A percentile compares a stretch with the other conserved stretches of the same genome.
phyloP scores from a whole-genome alignment of 768 basidiomycete species.

The Dentipellis fragilis region DNA sequence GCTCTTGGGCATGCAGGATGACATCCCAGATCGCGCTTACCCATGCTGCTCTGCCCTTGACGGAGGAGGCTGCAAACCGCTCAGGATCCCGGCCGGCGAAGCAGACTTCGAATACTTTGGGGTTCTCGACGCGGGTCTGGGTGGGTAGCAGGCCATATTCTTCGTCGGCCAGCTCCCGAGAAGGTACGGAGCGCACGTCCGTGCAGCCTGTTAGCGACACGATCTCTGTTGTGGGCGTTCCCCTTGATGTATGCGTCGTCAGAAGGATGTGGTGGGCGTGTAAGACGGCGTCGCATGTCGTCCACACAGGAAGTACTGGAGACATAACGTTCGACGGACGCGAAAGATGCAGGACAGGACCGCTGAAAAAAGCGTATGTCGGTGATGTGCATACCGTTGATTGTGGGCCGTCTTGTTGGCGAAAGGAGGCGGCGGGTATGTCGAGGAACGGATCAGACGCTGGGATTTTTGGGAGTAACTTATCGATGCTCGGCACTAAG shows the following conservation, averaged over 20 bases:
- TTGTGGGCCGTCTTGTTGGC: background rate
- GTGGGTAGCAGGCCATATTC: constrained; percentile 35
- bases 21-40: constrained; percentile 68
- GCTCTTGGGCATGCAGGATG: constrained; percentile 33
- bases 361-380: constrained; percentile 17
- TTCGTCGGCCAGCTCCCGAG: constrained; percentile 29
- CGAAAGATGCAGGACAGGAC: constrained; percentile 42
- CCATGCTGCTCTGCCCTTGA: constrained; percentile 62
- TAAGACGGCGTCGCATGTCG: constrained; percentile 30
- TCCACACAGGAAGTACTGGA: constrained; percentile 36
- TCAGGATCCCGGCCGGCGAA: constrained; percentile 44
- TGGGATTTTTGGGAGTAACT: background rate
- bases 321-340: constrained; percentile 15
- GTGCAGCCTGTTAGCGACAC: constrained; percentile 43
- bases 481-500: constrained; percentile 4
- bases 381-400: constrained; percentile 14
- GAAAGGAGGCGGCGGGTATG: background rate
- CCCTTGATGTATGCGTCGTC: constrained; percentile 33
- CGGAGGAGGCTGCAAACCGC: constrained; percentile 51
- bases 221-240: constrained; percentile 31
- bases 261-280: constrained; percentile 34
- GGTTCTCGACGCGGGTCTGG: constrained; percentile 26
- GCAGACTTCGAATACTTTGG: constrained; percentile 55
- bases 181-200: constrained; percentile 52
- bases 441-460: background rate